Evolutionary conservation across 148 eudicot species (phyloP).

Genomic region (Fagopyrum homotropicum): DNA sequence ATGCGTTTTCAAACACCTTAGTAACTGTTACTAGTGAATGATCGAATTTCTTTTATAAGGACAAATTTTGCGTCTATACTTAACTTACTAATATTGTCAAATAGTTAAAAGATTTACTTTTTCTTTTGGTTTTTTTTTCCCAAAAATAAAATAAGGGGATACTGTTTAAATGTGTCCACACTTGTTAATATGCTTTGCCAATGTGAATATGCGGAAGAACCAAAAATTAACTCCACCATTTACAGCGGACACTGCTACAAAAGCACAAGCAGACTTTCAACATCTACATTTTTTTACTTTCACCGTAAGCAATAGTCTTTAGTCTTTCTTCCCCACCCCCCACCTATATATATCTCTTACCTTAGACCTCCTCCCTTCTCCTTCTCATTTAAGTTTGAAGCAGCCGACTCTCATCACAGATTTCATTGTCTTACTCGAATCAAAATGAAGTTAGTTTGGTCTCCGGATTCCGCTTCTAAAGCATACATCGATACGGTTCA

Average conservation of each 20-base stretch:
- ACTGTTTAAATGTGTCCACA: too few species aligned
- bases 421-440: background rate
- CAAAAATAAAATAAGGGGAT: too few species aligned
- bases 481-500: slow-evolving; percentile 80
- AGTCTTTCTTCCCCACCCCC: background rate
- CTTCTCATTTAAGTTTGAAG: background rate
- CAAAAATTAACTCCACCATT: background rate
- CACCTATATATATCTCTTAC: background rate
- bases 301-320: background rate
- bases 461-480: slow-evolving; percentile 69
- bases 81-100: too few species aligned
- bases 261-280: background rate
- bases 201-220: background rate
- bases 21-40: too few species aligned
- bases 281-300: background rate
- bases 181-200: background rate
- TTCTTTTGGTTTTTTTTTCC: too few species aligned
- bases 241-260: background rate
- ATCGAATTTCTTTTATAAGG: too few species aligned
- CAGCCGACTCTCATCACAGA: background rate
- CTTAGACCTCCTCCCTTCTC: background rate
- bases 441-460: slow-evolving; percentile 82
- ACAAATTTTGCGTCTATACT: too few species aligned
- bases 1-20: too few species aligned
- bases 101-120: too few species aligned